These are phyloP conservation scores for Peronosclerospora sorghi DNA, from an alignment of 352 stramenopile genomes.

Conservation along the genomic window DNA sequence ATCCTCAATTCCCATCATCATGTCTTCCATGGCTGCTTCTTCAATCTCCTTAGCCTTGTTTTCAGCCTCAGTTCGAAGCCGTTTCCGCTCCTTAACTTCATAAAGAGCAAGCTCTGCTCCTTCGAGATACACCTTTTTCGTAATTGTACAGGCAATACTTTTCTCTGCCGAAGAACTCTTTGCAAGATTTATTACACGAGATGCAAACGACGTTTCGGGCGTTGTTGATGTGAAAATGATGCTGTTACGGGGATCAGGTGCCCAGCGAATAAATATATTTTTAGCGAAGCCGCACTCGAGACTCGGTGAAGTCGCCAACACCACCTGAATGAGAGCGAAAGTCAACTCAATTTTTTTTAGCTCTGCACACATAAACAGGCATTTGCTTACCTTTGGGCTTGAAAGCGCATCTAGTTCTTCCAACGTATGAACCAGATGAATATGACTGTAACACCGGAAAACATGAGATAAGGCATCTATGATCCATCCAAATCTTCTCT, in stretches of 20 bases:
- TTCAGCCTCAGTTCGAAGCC: slow-evolving; percentile 73
- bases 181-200: slow-evolving; percentile 43
- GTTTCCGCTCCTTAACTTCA: slow-evolving; percentile 79
- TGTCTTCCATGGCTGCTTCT: slow-evolving; percentile 84
- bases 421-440: slow-evolving; percentile 77
- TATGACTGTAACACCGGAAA: slow-evolving; percentile 33
- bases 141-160: slow-evolving; percentile 52
- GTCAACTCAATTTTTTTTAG: neutral
- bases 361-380: neutral
- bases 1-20: slow-evolving; percentile 87
- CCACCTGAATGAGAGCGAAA: slow-evolving; percentile 27
- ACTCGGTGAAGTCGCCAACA: slow-evolving; percentile 67
- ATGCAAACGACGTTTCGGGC: slow-evolving; percentile 55
- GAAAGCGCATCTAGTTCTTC: slow-evolving; percentile 81
- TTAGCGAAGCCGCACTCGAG: slow-evolving; percentile 78
- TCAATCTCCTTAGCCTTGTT: slow-evolving; percentile 84
- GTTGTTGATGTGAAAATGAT: slow-evolving; percentile 75
- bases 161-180: slow-evolving; percentile 40
- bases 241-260: slow-evolving; percentile 60
- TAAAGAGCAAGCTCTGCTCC: slow-evolving; percentile 76
- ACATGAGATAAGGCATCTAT: neutral
- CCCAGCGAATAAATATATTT: slow-evolving; percentile 79
- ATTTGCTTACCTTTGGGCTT: slow-evolving; percentile 49
- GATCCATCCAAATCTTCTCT: neutral
- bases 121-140: slow-evolving; percentile 64